Base-by-base conservation (phyloP, 2,329 filamentous ascomycete genomes). In the Dactylellina haptotyla region DNA sequence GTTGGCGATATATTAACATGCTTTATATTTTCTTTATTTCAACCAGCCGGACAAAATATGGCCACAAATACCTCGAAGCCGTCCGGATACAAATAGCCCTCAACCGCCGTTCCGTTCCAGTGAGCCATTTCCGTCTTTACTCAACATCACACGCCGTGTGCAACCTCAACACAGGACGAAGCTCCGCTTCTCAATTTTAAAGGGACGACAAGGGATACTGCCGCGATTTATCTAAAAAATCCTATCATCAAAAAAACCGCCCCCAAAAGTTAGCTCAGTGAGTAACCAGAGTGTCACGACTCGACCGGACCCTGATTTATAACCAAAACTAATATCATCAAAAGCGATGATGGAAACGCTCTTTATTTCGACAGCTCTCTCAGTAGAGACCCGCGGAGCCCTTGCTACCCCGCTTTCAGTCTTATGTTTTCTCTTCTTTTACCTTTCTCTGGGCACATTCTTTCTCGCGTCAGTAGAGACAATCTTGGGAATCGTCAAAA, bases 391-490 rank as follows among this genome's bases (percentile, higher is more conserved):
- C 4, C 45, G 63, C 14, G 45, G 34, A 14, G 10, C 43, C 9
- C n/a, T 72, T 14, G 41, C 54, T 30, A 50, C 37, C 4, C 67
- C 67, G 1, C 26, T 65, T 20, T 65, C 59, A 9, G 32, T 50
- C 9, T 25, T 72, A 6, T 59, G 67, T 25, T 72, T 72, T 23
- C 18, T 58, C 4, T 72, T 65, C 12, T 72, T 72, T 23, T 72
- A 72, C 28, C 45, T 72, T 2, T 72, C 67, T n/a, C 53, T 72
- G 1, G 59, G 23, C n/a, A 72, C 59, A 14, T 72, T 64, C n/a
- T 32, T 56, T 6, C 63, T 59, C 12, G 67, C 67, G 1, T 45
- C 61, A 2, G 34, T 41, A 10, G 67, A 72, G 54, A 72, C 67
- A 14, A 39, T 72, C 2, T 4, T 50, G 8, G 67, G 67, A 28